phyloP scores from a whole-genome alignment of 2,329 filamentous ascomycete species.

The Pyricularia pennisetigena region DNA sequence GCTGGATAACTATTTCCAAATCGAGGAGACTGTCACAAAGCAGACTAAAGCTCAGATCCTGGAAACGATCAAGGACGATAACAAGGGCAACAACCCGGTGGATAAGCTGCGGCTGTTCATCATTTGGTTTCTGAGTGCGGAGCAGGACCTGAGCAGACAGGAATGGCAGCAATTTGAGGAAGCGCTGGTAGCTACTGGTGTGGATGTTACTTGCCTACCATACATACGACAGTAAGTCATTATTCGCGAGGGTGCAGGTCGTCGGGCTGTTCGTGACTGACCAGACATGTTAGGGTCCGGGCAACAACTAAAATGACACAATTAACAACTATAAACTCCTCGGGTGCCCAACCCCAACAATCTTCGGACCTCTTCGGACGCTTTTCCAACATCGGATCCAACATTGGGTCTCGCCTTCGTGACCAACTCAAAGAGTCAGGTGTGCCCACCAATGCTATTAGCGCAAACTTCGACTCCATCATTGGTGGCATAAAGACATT shows the following conservation, averaged over 20 bases:
- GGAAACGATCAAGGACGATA: constrained; percentile 70
- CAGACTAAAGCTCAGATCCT: constrained; percentile 83
- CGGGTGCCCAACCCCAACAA: constrained; percentile 48
- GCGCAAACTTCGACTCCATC: constrained; percentile 82
- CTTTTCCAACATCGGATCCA: constrained; percentile 78
- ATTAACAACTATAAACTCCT: constrained; percentile 79
- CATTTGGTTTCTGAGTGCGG: constrained; percentile 93
- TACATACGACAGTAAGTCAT: constrained; percentile 72
- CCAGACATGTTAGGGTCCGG: constrained; percentile 9
- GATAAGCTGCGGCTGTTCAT: constrained; percentile 93
- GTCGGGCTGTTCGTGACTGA: constrained; percentile 3
- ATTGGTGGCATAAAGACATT: constrained; percentile 98
- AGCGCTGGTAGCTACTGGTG: constrained; percentile 64
- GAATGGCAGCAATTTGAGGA: constrained; percentile 85
- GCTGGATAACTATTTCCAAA: constrained; percentile 89
- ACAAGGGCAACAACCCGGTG: constrained; percentile 72
- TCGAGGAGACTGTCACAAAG: constrained; percentile 88
- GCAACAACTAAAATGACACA: constrained; percentile 96
- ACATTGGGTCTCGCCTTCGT: constrained; percentile 82
- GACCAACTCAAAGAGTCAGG: constrained; percentile 87
- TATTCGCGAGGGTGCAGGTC: background rate
- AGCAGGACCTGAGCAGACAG: constrained; percentile 71
- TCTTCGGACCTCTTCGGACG: constrained; percentile 82
- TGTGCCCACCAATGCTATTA: constrained; percentile 57
- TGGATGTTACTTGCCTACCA: constrained; percentile 66